phyloP scores from a whole-genome alignment of 2,329 filamentous ascomycete species.

The Pseudogymnoascus sp. region DNA sequence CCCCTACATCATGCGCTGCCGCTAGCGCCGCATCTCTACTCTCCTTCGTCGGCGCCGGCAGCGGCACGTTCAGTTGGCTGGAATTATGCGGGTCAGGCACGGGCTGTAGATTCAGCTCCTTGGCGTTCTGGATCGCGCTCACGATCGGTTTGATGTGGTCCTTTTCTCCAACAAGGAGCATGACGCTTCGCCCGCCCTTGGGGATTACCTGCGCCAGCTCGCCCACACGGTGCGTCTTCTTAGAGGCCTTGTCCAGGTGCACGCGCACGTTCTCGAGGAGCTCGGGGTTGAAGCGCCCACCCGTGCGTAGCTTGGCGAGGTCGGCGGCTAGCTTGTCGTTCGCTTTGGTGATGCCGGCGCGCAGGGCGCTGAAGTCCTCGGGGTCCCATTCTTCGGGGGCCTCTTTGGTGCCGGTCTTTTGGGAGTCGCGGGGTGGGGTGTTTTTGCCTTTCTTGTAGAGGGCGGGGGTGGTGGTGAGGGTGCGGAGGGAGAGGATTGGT shows the following conservation, averaged over 20 bases:
- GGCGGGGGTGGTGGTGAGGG: not conserved
- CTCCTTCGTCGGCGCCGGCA: slow-evolving; percentile 50
- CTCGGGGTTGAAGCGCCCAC: slow-evolving; percentile 54
- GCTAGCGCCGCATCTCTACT: slow-evolving; percentile 33
- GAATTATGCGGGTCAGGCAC: slow-evolving; percentile 39
- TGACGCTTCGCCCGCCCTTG: slow-evolving; percentile 50
- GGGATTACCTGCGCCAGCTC: slow-evolving; percentile 61
- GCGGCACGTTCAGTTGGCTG: slow-evolving; percentile 43
- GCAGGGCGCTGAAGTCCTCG: slow-evolving; percentile 50
- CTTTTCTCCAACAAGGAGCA: slow-evolving; percentile 56
- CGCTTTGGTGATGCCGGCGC: slow-evolving; percentile 45
- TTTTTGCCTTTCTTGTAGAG: slow-evolving; percentile 9
- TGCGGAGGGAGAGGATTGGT: not conserved
- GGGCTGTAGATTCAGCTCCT: slow-evolving; percentile 40
- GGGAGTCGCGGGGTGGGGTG: not conserved
- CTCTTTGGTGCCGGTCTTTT: slow-evolving; percentile 7
- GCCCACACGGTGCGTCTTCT: slow-evolving; percentile 44
- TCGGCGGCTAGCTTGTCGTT: slow-evolving; percentile 51
- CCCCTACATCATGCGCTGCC: slow-evolving; percentile 26
- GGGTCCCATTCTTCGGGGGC: slow-evolving; percentile 35
- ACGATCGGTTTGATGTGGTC: slow-evolving; percentile 49
- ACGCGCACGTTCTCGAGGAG: slow-evolving; percentile 53
- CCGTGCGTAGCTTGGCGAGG: slow-evolving; percentile 51
- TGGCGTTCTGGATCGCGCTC: slow-evolving; percentile 42
- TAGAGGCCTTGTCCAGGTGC: slow-evolving; percentile 43